Evolutionary conservation across 176 grass and related monocot genomes (phyloP), one percentile per base, ranked within the genome.

Genomic region (Oryza rufipogon): DNA sequence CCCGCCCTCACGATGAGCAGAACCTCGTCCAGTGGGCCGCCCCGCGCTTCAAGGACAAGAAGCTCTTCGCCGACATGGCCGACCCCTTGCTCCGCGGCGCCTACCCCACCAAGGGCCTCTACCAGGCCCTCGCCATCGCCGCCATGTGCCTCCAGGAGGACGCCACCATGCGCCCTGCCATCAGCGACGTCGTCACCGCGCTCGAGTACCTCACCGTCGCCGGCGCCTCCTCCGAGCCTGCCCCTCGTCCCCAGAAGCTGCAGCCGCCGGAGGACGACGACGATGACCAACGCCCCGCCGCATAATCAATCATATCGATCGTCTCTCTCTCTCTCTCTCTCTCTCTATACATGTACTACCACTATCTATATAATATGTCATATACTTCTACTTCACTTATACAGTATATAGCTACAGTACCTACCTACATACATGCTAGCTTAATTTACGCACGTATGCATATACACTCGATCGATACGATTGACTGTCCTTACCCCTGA

Each of bases 81-180:
- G 88, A 90, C 68, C 88, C 88, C 2, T 33, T 82, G 19, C 83
- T 90, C 14, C 44, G 69, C 9, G 79, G 68, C 0, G 74, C 14
- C 14, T 90, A 82, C 83, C 83, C 83, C 0, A 82, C 22, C 66
- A 90, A 90, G 73, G 83, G 73, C 2, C 83, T 90, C 88, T 86
- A 90, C 83, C 88, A 90, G 60, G 88, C 83, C 10, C 79, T 90
- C 14, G 88, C 88, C 79, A 90, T 90, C 20, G 84, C 88, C 0
- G 88, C 88, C 58, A 90, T 90, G 88, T 90, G 88, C 46, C 73
- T 90, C 4, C 88, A 90, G 88, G 88, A 86, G 79, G 83, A 90
- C 25, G 83, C 83, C 47, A 67, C 79, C 25, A 73, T 90, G 88
- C 83, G 83, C 15, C 88, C 88, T 2, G 84, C 58, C 79, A 86